Percentiles rank a stretch among this genome's conserved stretches.
phyloP scores from a whole-genome alignment of 2,329 filamentous ascomycete species.

The Teratosphaeria zuluensis region DNA sequence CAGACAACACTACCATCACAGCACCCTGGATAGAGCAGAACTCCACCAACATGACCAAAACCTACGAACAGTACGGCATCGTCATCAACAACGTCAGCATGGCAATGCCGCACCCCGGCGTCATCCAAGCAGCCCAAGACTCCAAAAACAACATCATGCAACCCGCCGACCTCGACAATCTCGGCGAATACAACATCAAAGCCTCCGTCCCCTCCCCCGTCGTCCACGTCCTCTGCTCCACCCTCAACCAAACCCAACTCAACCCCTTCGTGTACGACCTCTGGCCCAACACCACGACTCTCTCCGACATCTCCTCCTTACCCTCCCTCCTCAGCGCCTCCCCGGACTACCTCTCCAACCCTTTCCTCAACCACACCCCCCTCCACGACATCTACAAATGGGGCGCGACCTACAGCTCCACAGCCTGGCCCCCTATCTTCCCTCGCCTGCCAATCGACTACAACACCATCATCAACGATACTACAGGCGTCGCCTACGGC shows the following conservation, averaged over 20 bases:
- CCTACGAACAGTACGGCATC: conserved; percentile 42
- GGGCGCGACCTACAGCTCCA: conserved; percentile 40
- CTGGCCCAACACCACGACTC: neutral
- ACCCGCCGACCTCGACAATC: conserved; percentile 49
- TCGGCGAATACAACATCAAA: conserved; percentile 58
- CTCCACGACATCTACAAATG: conserved; percentile 65
- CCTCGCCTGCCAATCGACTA: conserved; percentile 46
- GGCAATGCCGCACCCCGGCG: conserved; percentile 64
- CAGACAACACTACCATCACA: conserved; percentile 62
- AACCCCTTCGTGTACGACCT: conserved; percentile 52
- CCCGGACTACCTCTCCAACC: conserved; percentile 2
- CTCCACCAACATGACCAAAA: conserved; percentile 47
- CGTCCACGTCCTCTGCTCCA: conserved; percentile 64
- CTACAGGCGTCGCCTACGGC: conserved; percentile 23
- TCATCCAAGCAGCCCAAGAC: conserved; percentile 55
- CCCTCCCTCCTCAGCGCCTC: no score
- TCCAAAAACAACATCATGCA: conserved; percentile 58
- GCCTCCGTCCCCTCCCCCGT: conserved; percentile 62
- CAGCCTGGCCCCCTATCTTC: conserved; percentile 30
- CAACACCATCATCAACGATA: conserved; percentile 57
- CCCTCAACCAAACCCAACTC: conserved; percentile 51
- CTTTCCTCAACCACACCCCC: conserved; percentile 11
- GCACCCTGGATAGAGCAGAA: conserved; percentile 59
- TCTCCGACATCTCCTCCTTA: neutral
- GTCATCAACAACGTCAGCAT: conserved; percentile 68